Base-by-base conservation (phyloP, 108 stramenopile species). In the Aureococcus anophagefferens region DNA sequence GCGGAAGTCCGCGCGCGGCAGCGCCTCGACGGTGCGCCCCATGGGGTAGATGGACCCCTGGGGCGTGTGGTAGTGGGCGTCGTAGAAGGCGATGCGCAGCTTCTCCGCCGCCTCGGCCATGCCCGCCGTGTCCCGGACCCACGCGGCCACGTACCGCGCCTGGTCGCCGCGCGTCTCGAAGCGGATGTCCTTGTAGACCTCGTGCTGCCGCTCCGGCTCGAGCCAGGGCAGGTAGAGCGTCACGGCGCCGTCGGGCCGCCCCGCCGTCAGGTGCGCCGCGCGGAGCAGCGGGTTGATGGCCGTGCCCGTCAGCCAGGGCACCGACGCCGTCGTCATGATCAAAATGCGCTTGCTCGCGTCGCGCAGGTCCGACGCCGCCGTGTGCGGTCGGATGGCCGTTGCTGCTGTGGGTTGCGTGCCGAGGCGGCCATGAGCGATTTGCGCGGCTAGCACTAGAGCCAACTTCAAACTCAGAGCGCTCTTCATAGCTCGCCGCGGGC, bases 291-390 rank as follows among this genome's bases (percentile, higher is more conserved):
- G 93, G 73, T 94, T 94, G 68, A 94, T 90, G 18, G 93, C 91
- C 13, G 93, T 94, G 14, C 93, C 93, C 45, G 93, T 94, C 86
- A 87, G 89, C 93, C 93, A 94, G 16, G 93, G 93, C 21, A 94
- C 67, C 4, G 90, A 70, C 25, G 91, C 93, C 0, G 93, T 92
- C 13, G 93, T 94, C 16, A 94, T 90, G 16, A 94, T 89, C 82
- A 81, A 87, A 65, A 94, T 88, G n/a, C 77, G 83, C 68, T 89
- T 87, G 21, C 84, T 81, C n/a, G 76, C 80, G 64, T 89, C 87
- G 15, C 80, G 46, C 68, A 93, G 74, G 74, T 90, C 84, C 0
- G 92, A 25, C 37, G 37, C 37, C 37, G 37, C 37, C 37, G 37
- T 40, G n/a, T n/a, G n/a, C n/a, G n/a, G n/a, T n/a, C n/a, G n/a